Evolutionary conservation across 2,329 filamentous ascomycete genomes (phyloP), one percentile per base, ranked within the genome.

Genomic region (Corniculantispora saksenae): DNA sequence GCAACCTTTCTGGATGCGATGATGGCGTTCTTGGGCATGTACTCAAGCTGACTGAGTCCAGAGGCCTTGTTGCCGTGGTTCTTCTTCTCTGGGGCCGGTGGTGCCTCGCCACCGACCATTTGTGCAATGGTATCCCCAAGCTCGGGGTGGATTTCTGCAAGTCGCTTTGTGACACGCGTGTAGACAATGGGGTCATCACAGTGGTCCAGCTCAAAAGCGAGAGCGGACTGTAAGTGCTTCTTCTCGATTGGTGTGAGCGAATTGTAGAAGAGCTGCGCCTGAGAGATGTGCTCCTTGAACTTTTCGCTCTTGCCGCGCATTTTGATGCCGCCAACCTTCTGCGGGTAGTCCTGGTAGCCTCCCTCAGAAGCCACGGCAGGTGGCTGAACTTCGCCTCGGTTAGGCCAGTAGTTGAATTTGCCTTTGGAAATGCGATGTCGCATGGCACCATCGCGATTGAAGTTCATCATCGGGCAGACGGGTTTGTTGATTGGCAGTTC

Each of bases 211-310:
- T 93, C 90, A 73, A 92, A 92, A 1, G 89, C 87, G 58, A 92
- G 85, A 0, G 89, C 90, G 70, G 91, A 89, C 75, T 90, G 81
- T 21, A 92, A 72, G 72, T 91, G 89, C 68, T 91, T 85, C 77
- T 91, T 88, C 76, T 94, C 92, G 3, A 86, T 80, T 0, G 83
- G 78, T 0, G 86, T 86, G 69, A 94, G 77, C 19, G 90, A 93
- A 80, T 94, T 94, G 80, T 88, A 94, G 80, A 95, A 95, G 1
- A 94, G 81, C 73, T 94, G 91, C 0, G 92, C 91, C 75, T 95
- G 92, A 58, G 85, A 89, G 77, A 86, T 86, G 74, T 94, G 91
- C 67, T 95, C 91, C 68, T 83, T 84, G 82, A 94, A 94, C 79
- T 94, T 94, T 69, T 83, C 83, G 68, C 87, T 91, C 72, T 86